These are phyloP conservation scores for Salinomyces thailandicus DNA, from an alignment of 2,329 filamentous ascomycete species.

Conservation along the genomic window DNA sequence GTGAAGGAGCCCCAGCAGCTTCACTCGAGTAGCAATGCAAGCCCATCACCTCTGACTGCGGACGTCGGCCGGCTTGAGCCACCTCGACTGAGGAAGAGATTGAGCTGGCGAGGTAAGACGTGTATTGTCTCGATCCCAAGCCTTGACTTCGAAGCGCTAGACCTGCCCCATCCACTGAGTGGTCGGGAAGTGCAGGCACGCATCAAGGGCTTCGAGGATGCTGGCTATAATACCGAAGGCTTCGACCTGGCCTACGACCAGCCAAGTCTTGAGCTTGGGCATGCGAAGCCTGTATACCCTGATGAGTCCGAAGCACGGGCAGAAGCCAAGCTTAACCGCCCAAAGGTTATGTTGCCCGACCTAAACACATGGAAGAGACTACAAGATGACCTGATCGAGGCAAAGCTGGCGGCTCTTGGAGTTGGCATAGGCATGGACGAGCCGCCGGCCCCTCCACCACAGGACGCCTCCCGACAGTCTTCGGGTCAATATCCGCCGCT, in stretches of 20 bases:
- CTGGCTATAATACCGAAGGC: slow-evolving; percentile 58
- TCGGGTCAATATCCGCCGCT: slow-evolving; percentile 66
- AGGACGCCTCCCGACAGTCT: slow-evolving; percentile 57
- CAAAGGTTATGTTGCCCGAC: slow-evolving; percentile 57
- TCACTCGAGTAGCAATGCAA: neutral
- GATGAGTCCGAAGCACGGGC: slow-evolving; percentile 32
- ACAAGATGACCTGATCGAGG: slow-evolving; percentile 72
- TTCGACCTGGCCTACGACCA: slow-evolving; percentile 50
- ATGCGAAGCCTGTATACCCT: slow-evolving; percentile 62
- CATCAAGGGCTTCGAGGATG: slow-evolving; percentile 54
- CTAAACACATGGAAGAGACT: slow-evolving; percentile 67
- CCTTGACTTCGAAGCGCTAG: slow-evolving; percentile 33
- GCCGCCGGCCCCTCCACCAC: slow-evolving; percentile 38
- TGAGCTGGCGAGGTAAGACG: slow-evolving; percentile 36
- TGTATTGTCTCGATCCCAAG: slow-evolving; percentile 37
- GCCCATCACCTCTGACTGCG: slow-evolving; percentile 2
- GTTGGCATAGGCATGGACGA: slow-evolving; percentile 70
- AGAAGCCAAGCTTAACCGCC: slow-evolving; percentile 37
- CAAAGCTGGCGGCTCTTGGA: slow-evolving; percentile 82
- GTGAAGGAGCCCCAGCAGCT: neutral
- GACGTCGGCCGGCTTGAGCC: slow-evolving; percentile 12
- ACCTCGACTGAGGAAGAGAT: slow-evolving; percentile 34
- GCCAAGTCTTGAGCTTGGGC: slow-evolving; percentile 24
- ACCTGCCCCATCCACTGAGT: slow-evolving; percentile 33
- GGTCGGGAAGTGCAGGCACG: slow-evolving; percentile 49